Evolutionary conservation across 305 asterid genomes (phyloP), one percentile per base, ranked within the genome.

Genomic region (Ajuga reptans): DNA sequence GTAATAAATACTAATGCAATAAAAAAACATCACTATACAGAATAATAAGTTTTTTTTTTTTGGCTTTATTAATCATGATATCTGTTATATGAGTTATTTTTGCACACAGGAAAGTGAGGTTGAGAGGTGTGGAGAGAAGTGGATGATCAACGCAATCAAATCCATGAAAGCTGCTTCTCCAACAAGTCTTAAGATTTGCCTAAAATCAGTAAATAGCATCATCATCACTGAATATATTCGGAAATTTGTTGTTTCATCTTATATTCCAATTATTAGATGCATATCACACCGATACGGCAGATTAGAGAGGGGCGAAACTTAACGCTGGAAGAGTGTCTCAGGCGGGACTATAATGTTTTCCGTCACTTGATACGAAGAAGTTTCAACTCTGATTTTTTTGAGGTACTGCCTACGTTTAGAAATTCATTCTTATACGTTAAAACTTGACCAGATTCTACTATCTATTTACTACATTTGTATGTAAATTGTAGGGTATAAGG

Each of bases 151-250:
- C 0, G 73, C 66, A 14, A 68, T 68, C 17, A 24, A 42, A 1
- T 55, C 36, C 4, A 68, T 68, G 12, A 55, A 29, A 68, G 29
- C 29, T 54, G 73, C 73, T 9, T 68, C 56, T 42, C 73, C 73
- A 29, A 68, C 73, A 6, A 54, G 73, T 43, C 73, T 68, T 9
- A 68, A 68, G 46, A 68, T 68, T 24, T 12, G 12, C 64, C 65
- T 68, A 5, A 68, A 42, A 68, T 39, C 64, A 0, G 73, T 68
- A 68, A 55, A 41, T 42, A 39, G 0, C 11, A 12, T 2, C 27
- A 21, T 21, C 27, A 21, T 21, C 1, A 21, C 27, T 21, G 27
- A 21, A 21, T 21, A 21, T 21, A 21, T 21, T 0, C 27, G 27
- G 2, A 21, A 21, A 21, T 21, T 0, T 21, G 27, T 16, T 16